phyloP scores from a whole-genome alignment of 78 protist species.

The Dictyostelium intermedium region DNA sequence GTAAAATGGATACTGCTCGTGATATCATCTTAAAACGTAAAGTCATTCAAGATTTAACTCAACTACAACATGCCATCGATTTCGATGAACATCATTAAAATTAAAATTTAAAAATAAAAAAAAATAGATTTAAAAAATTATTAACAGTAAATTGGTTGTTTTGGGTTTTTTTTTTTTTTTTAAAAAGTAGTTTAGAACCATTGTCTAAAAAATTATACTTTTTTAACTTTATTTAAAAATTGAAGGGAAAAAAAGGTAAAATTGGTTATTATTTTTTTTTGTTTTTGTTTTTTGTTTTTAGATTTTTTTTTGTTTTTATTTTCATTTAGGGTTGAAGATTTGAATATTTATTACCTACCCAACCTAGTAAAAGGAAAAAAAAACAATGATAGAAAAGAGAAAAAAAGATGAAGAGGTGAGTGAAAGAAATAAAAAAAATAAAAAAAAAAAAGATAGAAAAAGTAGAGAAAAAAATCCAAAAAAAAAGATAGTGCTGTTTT shows the following conservation, averaged over 20 bases:
- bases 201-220: background rate
- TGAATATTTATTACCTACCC: background rate
- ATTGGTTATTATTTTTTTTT: background rate
- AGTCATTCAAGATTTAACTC: background rate
- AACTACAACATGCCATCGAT: slow-evolving; percentile 60
- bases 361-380: background rate
- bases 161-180: background rate
- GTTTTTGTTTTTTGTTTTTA: background rate
- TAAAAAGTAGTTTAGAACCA: background rate
- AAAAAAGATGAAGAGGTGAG: background rate
- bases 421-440: background rate
- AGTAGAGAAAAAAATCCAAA: background rate
- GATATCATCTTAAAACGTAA: slow-evolving; percentile 3
- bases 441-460: background rate
- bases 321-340: background rate
- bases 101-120: background rate
- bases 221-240: background rate
- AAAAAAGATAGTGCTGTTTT: background rate
- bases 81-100: slow-evolving; percentile 51
- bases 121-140: too few species aligned
- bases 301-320: background rate
- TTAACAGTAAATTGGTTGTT: too few species aligned
- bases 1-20: slow-evolving; percentile 60
- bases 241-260: background rate
- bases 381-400: background rate